Evolutionary conservation across 176 grass and related monocot species (phyloP), one percentile per base, ranked within the genome.

Genomic region (Olyra latifolia): DNA sequence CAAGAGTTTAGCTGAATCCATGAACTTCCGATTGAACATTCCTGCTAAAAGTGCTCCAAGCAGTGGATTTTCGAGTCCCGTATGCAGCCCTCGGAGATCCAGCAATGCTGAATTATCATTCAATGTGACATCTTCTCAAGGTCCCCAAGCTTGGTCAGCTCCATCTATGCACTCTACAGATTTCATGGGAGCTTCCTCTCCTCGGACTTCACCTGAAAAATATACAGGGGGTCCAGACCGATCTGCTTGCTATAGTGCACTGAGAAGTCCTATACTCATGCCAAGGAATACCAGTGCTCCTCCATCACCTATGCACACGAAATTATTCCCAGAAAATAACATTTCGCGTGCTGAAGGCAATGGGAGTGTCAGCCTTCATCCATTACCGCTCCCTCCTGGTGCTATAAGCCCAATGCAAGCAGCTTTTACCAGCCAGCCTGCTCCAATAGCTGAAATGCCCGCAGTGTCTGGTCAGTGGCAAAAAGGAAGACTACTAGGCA

Each of bases 401-500:
- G 82, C 82, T 65, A n/a, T 63, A 65, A 67, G 42, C 61, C 67
- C 83, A 79, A 73, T 89, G 75, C 91, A 80, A 76, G 74, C 82
- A 80, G 30, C 25, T 44, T 83, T 88, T 71, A 65, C 25, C 71
- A 78, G 80, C 78, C 88, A 94, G 39, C 28, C 75, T 83, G 72
- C 65, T 64, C 52, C 84, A 76, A 91, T 88, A 83, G 40, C 64
- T 82, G 87, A 80, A 87, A 80, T 77, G 72, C 52, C 76, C 43
- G 80, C 83, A 59, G 80, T 92, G 71, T 70, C 90, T 75, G 84
- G 85, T 87, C 88, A 92, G 54, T 98, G 95, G 95, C 89, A 93
- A 69, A 98, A 98, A 76, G 95, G 92, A 76, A 86, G 66, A 69
- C 92, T 92, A 69, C 91, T 98, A 49, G 95, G 95, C 30, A 94